Evolutionary conservation across 2,329 filamentous ascomycete species (phyloP), one percentile per base, ranked within the genome.

Genomic region (Alternaria angustiovoidea): DNA sequence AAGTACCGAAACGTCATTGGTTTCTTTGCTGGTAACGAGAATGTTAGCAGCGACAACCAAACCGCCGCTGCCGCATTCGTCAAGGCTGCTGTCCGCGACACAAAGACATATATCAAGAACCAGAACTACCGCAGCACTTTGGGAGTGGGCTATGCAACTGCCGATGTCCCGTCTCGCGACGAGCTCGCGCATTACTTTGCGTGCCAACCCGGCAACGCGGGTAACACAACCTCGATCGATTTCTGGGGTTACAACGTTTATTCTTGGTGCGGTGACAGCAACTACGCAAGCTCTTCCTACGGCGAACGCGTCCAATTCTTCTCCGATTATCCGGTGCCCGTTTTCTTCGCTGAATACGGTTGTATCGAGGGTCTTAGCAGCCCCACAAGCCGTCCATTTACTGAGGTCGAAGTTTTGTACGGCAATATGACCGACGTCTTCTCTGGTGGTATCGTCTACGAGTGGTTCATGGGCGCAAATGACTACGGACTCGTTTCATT

Each of bases 171-270:
- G 26, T 95, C 96, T 68, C 91, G 94, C 77, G 84, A 85, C 63
- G 84, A 93, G 69, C 88, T 98, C 74, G 92, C 93, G 62, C 83
- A 93, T 75, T 99, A 97, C 86, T 97, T 99, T 83, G 94, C 96
- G 84, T 99, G 95, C 79, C 91, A 94, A 63, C 77, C 83, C 9
- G 67, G 66, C 14, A 66, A 73, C 43, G 28, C 59, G 2, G 74
- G 74, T 11, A 77, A 76, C 54, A 82, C 83, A 7, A 81, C 82
- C 72, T 80, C 90, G 61, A 96, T 98, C 67, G 95, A 99, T 81
- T 97, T 95, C 85, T 98, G 94, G 92, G 95, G 95, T 59, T 98
- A 98, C 89, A 99, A 99, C 84, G 96, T 98, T 81, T 99, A 98
- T 86, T 96, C 94, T 44, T 99, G 95, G 95, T 99, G 95, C 78